Evolutionary conservation across 148 eudicot genomes (phyloP).

Genomic region (Pouteria glomerata): DNA sequence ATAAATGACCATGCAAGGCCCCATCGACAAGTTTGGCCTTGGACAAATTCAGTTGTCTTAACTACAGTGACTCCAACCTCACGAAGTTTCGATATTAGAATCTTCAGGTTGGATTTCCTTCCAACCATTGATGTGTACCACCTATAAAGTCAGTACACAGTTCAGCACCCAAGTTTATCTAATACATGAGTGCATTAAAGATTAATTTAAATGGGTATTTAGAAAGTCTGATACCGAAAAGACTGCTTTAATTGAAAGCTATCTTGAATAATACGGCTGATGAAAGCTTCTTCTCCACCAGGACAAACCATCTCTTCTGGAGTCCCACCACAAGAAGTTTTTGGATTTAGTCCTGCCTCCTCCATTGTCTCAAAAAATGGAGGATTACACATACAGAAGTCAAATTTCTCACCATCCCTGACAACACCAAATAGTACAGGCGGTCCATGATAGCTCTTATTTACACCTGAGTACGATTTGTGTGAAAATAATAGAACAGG

Average conservation of each 20-base stretch:
- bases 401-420: conserved; percentile 73
- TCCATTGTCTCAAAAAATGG: conserved; percentile 95
- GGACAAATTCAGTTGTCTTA: conserved; percentile 95
- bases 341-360: conserved; percentile 86
- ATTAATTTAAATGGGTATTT: not conserved
- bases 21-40: conserved; percentile 92
- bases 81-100: conserved; percentile 61
- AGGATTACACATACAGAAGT: conserved; percentile 98
- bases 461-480: conserved; percentile 14
- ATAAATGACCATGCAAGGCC: conserved; percentile 94
- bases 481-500: conserved; percentile 7
- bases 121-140: conserved; percentile 98
- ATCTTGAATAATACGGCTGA: conserved; percentile 72
- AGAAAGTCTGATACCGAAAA: conserved; percentile 51
- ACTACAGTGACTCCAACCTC: conserved; percentile 74
- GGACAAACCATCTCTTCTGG: conserved; percentile 82
- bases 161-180: not conserved
- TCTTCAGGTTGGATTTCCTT: conserved; percentile 74
- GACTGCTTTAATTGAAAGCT: conserved; percentile 60
- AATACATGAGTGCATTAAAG: not conserved
- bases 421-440: conserved; percentile 71
- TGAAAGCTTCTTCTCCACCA: conserved; percentile 89
- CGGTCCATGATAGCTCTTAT: conserved; percentile 50
- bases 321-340: conserved; percentile 96
- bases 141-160: conserved; percentile 29